Conservation (phyloP, 2,329 filamentous ascomycete species). For the Paracoccidioides lutzii region DNA sequence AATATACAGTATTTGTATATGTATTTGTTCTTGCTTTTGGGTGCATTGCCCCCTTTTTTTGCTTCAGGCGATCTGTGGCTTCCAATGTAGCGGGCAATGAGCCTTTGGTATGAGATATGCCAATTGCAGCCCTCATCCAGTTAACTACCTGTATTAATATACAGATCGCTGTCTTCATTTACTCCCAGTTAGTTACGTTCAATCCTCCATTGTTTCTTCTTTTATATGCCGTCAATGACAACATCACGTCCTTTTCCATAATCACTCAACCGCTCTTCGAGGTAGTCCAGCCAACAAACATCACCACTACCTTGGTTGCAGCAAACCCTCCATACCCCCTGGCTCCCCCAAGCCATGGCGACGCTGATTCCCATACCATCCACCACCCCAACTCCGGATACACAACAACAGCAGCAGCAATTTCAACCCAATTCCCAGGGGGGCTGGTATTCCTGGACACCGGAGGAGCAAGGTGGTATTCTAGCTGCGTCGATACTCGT, state of each 20-base stretch:
- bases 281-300: background rate
- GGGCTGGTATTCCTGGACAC: conserved; percentile 18
- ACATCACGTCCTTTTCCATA: background rate
- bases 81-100: background rate
- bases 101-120: background rate
- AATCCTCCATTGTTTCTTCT: too few species aligned
- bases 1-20: too few species aligned
- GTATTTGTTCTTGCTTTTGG: background rate
- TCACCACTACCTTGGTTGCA: background rate
- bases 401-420: background rate
- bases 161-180: background rate
- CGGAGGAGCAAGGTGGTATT: conserved; percentile 16
- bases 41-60: background rate
- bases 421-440: background rate
- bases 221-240: background rate
- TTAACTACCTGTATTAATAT: background rate
- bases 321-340: background rate
- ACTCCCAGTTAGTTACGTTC: background rate
- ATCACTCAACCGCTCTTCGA: background rate
- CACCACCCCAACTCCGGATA: background rate
- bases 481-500: conserved; percentile 16
- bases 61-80: background rate
- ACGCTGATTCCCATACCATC: background rate
- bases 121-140: background rate
- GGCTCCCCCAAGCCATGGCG: background rate